Evolutionary conservation across 1,139 yeast genomes (phyloP), one percentile per base, ranked within the genome.

Genomic region (Yamadazyma triangularis): DNA sequence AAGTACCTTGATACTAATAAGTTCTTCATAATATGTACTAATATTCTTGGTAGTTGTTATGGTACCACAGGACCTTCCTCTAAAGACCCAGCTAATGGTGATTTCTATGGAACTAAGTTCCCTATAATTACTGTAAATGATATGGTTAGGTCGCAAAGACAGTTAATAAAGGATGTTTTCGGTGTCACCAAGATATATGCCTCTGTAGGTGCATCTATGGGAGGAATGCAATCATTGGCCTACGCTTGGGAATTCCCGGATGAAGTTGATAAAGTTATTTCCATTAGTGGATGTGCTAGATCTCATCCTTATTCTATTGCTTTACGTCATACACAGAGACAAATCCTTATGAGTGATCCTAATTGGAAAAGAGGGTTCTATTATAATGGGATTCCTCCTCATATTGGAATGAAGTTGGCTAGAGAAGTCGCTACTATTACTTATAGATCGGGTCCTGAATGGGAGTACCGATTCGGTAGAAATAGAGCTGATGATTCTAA

Each of bases 11-110:
- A 88, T 50, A 88, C 96, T 1, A 62, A 83, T 46, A 81, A 80
- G 53, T 86, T 70, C 56, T 86, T 85, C 52, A 75, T 88, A 5
- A 75, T 88, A 3, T 88, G 97, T 58, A 86, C 96, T 2, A 88
- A 88, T 52, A 95, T 86, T 3, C 65, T 88, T 29, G 96, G 96
- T 8, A 95, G 96, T 1, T 88, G 97, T 55, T 88, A 82, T 55
- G 97, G 97, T 2, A 81, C 94, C 3, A 88, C 96, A 0, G 97
- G 97, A 0, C 97, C 97, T 1, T 78, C 91, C 1, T 79, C 93
- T 0, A 56, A 67, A 11, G 89, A 86, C 48, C 95, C 95, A 0
- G 77, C 79, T 1, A 81, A 78, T 42, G 50, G 58, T 32, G 67
- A 72, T 28, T 67, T 77, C 28, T 89, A 87, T 53, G 96, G 89